phyloP scores from a whole-genome alignment of 495 filamentous ascomycete species.

The Penicillium atrosanguineum region DNA sequence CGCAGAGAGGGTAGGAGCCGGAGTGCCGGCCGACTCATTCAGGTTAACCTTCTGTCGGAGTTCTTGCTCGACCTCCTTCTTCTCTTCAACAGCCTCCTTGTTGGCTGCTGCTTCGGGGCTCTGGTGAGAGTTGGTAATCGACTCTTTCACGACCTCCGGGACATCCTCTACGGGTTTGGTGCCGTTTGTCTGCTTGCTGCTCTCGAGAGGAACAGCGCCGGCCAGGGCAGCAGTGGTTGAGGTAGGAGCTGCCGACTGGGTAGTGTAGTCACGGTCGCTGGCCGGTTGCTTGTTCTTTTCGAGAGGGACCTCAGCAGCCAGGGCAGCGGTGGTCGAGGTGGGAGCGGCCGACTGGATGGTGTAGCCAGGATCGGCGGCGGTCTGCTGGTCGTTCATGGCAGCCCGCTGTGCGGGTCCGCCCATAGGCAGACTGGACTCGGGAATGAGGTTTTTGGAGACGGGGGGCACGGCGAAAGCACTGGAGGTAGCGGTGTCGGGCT shows the following conservation, averaged over 20 bases:
- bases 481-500: conserved; percentile 11
- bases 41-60: conserved; percentile 54
- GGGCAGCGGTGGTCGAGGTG: conserved; percentile 66
- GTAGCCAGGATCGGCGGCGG: conserved; percentile 46
- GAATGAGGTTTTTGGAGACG: conserved; percentile 66
- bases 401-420: conserved; percentile 31
- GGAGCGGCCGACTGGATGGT: conserved; percentile 68
- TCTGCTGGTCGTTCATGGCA: conserved; percentile 21
- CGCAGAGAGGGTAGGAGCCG: conserved; percentile 50
- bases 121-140: conserved; percentile 59
- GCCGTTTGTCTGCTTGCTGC: conserved; percentile 47
- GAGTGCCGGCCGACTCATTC: conserved; percentile 47
- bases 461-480: conserved; percentile 58
- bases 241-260: conserved; percentile 65
- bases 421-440: conserved; percentile 83
- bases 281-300: conserved; percentile 21
- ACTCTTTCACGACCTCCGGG: conserved; percentile 72
- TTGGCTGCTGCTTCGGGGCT: conserved; percentile 70
- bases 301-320: conserved; percentile 69
- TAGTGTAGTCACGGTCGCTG: conserved; percentile 50
- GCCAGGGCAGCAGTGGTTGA: conserved; percentile 76
- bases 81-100: conserved; percentile 67
- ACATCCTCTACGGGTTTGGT: conserved; percentile 51
- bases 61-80: conserved; percentile 71
- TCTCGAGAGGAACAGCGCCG: conserved; percentile 66